These are phyloP conservation scores for Bacidia rubella DNA, from an alignment of 495 filamentous ascomycete genomes.

Conservation along the genomic window DNA sequence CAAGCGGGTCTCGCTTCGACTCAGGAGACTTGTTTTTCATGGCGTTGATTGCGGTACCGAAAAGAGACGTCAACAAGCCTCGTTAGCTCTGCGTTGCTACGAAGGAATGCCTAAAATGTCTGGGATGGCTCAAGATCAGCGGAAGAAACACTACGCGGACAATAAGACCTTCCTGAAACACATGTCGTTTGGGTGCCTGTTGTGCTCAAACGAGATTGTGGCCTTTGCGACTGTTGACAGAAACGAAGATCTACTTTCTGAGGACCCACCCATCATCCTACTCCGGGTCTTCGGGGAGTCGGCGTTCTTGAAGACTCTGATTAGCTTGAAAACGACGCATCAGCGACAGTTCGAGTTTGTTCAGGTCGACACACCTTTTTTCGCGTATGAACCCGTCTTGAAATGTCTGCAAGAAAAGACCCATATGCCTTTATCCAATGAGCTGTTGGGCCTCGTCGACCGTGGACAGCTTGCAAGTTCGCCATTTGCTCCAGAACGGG, in stretches of 20 bases:
- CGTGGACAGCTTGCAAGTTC: slow-evolving; percentile 16
- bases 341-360: slow-evolving; percentile 27
- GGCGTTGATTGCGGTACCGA: slow-evolving; percentile 22
- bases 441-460: slow-evolving; percentile 30
- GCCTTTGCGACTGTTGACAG: slow-evolving; percentile 51
- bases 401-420: slow-evolving; percentile 41
- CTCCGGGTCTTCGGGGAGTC: slow-evolving; percentile 36
- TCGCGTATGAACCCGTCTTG: slow-evolving; percentile 61
- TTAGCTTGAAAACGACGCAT: slow-evolving; percentile 24
- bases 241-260: slow-evolving; percentile 36
- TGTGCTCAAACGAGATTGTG: slow-evolving; percentile 35
- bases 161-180: slow-evolving; percentile 43
- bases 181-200: slow-evolving; percentile 45
- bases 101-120: slow-evolving; percentile 33
- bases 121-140: slow-evolving; percentile 16
- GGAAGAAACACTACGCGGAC: slow-evolving; percentile 34
- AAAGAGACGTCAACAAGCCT: slow-evolving; percentile 24
- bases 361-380: slow-evolving; percentile 50
- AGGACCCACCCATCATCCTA: slow-evolving; percentile 33
- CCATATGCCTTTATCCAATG: slow-evolving; percentile 38
- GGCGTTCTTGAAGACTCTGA: slow-evolving; percentile 29
- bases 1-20: slow-evolving; percentile 17
- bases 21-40: slow-evolving; percentile 22
- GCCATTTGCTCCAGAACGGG: slow-evolving; percentile 11
- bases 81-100: slow-evolving; percentile 31